Percentiles rank a stretch among this genome's conserved stretches.
phyloP scores from a whole-genome alignment of 2,329 filamentous ascomycete genomes.

The Colletotrichum abscissum region DNA sequence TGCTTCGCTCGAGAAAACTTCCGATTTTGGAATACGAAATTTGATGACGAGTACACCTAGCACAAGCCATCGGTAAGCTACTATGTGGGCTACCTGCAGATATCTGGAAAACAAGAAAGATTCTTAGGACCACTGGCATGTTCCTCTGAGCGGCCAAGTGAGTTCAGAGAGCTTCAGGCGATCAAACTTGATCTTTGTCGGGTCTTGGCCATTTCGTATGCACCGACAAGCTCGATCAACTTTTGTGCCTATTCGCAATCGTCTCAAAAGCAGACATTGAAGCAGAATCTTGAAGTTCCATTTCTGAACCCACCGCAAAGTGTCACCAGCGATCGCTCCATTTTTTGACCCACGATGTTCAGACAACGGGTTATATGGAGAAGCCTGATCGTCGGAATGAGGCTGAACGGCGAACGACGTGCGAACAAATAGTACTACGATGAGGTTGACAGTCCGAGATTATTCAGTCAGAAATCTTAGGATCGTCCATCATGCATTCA shows the following conservation, averaged over 20 bases:
- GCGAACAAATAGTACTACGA: no score
- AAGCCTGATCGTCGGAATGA: not conserved
- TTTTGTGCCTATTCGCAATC: not conserved
- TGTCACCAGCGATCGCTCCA: not conserved
- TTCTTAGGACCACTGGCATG: no score
- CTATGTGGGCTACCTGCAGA: not conserved
- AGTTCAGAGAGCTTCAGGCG: not conserved
- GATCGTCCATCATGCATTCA: no score
- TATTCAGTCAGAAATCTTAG: not conserved
- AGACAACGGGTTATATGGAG: not conserved
- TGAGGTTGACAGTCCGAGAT: not conserved
- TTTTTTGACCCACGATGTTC: constrained; percentile 4
- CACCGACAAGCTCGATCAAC: not conserved
- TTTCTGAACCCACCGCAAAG: constrained; percentile 1
- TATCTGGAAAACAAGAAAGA: no score
- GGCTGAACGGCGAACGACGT: not conserved
- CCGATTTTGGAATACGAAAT: no score
- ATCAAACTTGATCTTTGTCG: not conserved
- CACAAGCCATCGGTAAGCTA: not conserved
- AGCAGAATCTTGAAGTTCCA: not conserved
- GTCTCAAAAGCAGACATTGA: not conserved
- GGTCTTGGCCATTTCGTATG: not conserved
- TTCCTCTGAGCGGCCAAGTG: not conserved
- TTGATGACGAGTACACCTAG: no score
- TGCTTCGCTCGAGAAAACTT: no score